These are phyloP conservation scores for Colletotrichum sp. DNA, from an alignment of 2,329 filamentous ascomycete species.

Conservation along the genomic window DNA sequence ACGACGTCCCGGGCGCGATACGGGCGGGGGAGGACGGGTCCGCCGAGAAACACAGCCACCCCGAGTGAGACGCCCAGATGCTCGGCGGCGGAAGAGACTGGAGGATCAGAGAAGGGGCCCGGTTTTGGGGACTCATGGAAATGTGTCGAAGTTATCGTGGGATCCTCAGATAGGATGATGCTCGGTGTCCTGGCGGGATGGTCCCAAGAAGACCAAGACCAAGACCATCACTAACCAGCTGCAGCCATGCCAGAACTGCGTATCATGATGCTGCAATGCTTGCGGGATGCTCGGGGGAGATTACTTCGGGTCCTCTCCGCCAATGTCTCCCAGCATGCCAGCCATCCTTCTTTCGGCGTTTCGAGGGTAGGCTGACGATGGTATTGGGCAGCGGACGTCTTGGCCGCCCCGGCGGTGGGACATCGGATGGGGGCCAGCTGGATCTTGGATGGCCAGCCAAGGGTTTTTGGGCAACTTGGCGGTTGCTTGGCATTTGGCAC, in stretches of 20 bases:
- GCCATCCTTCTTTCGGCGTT: not conserved
- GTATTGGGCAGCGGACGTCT: constrained; percentile 16
- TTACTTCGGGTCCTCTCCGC: not conserved
- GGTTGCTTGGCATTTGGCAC: not conserved
- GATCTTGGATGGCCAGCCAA: constrained; percentile 2
- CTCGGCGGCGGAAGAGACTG: constrained; percentile 3
- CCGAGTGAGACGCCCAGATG: constrained; percentile 20
- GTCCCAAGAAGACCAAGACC: not conserved
- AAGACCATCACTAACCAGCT: not conserved
- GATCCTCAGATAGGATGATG: not conserved
- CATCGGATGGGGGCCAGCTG: not conserved
- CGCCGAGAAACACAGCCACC: constrained; percentile 21
- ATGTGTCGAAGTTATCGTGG: constrained; percentile 7
- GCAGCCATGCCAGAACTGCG: not conserved
- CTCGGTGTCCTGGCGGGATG: not conserved
- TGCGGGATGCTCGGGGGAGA: constrained; percentile 1
- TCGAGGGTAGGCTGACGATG: not conserved
- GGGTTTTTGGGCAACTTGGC: constrained; percentile 8
- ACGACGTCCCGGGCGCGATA: constrained; percentile 16
- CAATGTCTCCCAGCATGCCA: not conserved
- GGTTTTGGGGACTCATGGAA: not conserved
- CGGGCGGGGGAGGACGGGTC: constrained; percentile 14
- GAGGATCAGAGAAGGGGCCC: not conserved
- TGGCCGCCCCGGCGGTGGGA: constrained; percentile 12
- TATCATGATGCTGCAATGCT: not conserved